Conservation (phyloP, 2,329 filamentous ascomycete genomes). For the Gaeumannomyces tritici region DNA sequence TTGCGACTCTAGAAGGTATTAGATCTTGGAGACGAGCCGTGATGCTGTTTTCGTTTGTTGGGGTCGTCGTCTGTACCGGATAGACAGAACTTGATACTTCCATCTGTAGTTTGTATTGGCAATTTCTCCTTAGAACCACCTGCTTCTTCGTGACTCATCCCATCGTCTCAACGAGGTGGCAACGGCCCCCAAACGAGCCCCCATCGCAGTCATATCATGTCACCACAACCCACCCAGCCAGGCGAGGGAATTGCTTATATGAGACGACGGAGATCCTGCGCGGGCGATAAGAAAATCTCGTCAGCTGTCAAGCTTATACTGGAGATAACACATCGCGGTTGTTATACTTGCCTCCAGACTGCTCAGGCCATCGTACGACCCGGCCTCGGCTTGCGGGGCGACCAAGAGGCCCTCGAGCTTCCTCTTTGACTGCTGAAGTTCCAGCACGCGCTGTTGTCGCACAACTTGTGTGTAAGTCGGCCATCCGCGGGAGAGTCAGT, state of each 20-base stretch:
- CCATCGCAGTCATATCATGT: background rate
- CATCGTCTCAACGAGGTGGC: no score
- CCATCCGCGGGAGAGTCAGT: no score
- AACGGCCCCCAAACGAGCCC: no score
- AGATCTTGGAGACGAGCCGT: background rate
- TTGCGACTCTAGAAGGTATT: background rate
- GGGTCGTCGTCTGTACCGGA: background rate
- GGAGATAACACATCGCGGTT: background rate
- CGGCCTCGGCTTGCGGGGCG: background rate
- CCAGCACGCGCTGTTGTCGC: slow-evolving; percentile 7
- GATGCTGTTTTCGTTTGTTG: background rate
- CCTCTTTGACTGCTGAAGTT: slow-evolving; percentile 10
- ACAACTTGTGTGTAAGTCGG: no score
- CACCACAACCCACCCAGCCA: background rate
- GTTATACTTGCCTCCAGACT: background rate
- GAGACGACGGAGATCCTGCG: background rate
- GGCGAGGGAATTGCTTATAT: background rate
- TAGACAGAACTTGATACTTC: background rate
- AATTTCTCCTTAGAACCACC: no score
- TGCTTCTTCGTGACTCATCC: background rate
- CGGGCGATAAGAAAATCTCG: background rate
- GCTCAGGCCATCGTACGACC: background rate
- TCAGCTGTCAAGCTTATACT: background rate
- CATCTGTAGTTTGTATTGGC: background rate
- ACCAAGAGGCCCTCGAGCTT: slow-evolving; percentile 9